phyloP scores from a whole-genome alignment of 2,329 filamentous ascomycete species.

The Fusarium redolens region DNA sequence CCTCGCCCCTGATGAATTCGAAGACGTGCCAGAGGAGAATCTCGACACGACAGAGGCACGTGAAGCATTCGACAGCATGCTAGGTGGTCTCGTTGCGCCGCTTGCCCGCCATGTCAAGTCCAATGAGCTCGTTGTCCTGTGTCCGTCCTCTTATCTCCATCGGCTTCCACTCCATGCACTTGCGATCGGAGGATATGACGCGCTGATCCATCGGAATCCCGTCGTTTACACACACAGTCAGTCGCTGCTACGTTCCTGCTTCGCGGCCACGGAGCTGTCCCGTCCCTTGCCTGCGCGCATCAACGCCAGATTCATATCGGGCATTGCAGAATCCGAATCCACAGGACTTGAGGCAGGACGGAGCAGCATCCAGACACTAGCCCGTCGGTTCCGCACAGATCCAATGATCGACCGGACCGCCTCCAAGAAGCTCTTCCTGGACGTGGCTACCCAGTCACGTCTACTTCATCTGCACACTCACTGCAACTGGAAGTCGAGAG shows the following conservation, averaged over 20 bases:
- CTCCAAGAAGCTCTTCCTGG: rapidly evolving
- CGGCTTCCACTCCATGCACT: not conserved
- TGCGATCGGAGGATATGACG: rapidly evolving
- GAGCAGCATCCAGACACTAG: not conserved
- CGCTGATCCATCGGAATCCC: not conserved
- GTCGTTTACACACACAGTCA: not conserved
- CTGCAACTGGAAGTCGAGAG: not conserved
- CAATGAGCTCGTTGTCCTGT: not conserved
- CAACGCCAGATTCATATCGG: not conserved
- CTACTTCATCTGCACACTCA: not conserved
- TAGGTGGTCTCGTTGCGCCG: not conserved
- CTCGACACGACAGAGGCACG: not conserved
- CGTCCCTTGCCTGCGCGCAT: rapidly evolving
- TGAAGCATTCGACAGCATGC: not conserved
- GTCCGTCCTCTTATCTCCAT: not conserved
- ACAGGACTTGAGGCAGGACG: not conserved
- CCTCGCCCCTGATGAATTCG: not conserved
- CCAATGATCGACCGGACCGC: not conserved
- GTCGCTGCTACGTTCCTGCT: not conserved
- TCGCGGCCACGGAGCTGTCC: not conserved
- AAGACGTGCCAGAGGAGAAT: not conserved
- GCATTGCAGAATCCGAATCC: not conserved
- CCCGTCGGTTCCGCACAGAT: not conserved
- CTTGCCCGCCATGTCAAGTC: not conserved
- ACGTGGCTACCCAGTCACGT: rapidly evolving